Conservation (phyloP, 2,329 filamentous ascomycete species). For the Calonectria pseudoturangicola region DNA sequence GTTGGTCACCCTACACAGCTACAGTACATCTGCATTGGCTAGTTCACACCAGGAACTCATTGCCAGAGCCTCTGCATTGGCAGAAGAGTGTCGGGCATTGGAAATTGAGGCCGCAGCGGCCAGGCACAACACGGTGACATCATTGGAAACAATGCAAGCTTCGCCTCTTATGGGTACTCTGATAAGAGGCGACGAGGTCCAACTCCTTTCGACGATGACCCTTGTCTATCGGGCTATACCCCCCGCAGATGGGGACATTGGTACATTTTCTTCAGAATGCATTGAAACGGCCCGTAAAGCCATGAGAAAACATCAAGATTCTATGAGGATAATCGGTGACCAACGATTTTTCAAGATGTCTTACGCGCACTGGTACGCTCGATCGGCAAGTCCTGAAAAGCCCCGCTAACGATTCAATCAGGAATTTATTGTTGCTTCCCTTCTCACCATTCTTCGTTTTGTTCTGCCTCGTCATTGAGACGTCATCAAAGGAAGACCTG, state of each 20-base stretch:
- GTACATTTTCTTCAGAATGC: conserved; percentile 69
- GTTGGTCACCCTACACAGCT: conserved; percentile 54
- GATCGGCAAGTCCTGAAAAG: background rate
- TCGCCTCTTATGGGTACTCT: conserved; percentile 66
- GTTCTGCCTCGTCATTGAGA: conserved; percentile 75
- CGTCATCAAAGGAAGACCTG: conserved; percentile 71
- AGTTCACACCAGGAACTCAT: conserved; percentile 63
- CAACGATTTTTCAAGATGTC: conserved; percentile 65
- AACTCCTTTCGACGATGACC: conserved; percentile 68
- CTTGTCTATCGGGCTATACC: conserved; percentile 73
- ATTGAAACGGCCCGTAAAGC: conserved; percentile 70
- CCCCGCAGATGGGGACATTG: conserved; percentile 62
- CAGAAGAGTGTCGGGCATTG: conserved; percentile 61
- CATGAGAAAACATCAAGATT: conserved; percentile 66
- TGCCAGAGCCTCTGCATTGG: conserved; percentile 62
- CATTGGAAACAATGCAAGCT: conserved; percentile 61
- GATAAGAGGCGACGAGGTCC: conserved; percentile 68
- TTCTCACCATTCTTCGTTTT: conserved; percentile 77
- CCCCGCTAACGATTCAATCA: conserved; percentile 45
- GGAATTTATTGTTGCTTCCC: conserved; percentile 73
- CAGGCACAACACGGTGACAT: conserved; percentile 60
- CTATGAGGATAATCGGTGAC: conserved; percentile 64
- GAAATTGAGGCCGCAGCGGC: conserved; percentile 60
- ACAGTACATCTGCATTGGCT: conserved; percentile 68
- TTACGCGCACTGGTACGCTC: conserved; percentile 71